Percentiles rank a stretch among this genome's conserved stretches.
Conservation (phyloP, 2,329 filamentous ascomycete genomes). For the Fusarium sp. region DNA sequence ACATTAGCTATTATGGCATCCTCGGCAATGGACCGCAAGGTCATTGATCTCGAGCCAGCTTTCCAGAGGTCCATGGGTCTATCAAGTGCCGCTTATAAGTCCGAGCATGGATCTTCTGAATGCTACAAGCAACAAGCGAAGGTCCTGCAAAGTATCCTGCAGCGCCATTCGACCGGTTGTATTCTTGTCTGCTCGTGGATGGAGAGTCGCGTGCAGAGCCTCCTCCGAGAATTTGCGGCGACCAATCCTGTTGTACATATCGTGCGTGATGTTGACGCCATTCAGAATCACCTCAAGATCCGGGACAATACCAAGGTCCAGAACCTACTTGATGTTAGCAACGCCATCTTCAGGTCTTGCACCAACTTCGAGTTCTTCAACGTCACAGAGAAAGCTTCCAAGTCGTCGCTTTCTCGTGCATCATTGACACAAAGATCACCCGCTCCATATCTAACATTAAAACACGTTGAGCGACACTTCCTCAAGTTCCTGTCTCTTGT, state of each 20-base stretch:
- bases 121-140: conserved; percentile 74
- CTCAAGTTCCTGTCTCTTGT: conserved; percentile 75
- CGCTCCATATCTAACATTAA: conserved; percentile 74
- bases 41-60: conserved; percentile 76
- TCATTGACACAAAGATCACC: conserved; percentile 54
- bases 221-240: conserved; percentile 71
- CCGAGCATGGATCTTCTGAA: conserved; percentile 69
- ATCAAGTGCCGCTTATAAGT: conserved; percentile 73
- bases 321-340: conserved; percentile 69
- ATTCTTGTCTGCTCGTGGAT: conserved; percentile 81
- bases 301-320: conserved; percentile 67
- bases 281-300: conserved; percentile 72
- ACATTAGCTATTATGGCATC: conserved; percentile 82
- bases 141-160: conserved; percentile 70
- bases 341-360: conserved; percentile 71
- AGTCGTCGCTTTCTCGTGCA: conserved; percentile 29
- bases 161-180: conserved; percentile 68
- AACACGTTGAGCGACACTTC: conserved; percentile 76
- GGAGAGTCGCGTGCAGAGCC: conserved; percentile 70
- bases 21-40: conserved; percentile 74
- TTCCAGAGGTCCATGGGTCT: conserved; percentile 75
- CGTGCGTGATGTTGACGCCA: conserved; percentile 72
- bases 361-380: conserved; percentile 85
- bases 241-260: conserved; percentile 79
- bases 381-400: conserved; percentile 67